A percentile compares a stretch with the other conserved stretches of the same genome.
phyloP scores from a whole-genome alignment of 2,329 filamentous ascomycete species.

The Hypocreales sp. region DNA sequence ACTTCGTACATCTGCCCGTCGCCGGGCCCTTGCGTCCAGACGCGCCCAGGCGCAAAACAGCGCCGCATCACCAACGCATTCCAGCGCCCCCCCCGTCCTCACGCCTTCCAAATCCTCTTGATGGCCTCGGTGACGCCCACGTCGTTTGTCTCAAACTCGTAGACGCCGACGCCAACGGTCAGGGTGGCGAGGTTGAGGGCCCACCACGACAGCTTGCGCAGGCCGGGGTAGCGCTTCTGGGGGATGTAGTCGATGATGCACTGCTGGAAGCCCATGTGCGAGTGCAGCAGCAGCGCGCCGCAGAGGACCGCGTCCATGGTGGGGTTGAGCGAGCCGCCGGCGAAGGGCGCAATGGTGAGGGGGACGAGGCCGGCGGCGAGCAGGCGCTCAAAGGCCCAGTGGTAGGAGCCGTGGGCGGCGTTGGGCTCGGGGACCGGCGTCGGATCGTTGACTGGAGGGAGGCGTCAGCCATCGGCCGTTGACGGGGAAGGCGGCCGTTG shows the following conservation, averaged over 20 bases:
- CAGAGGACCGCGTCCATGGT: constrained; percentile 75
- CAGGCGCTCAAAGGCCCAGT: constrained; percentile 92
- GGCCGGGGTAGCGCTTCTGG: constrained; percentile 47
- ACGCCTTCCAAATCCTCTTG: constrained; percentile 81
- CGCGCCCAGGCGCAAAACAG: no score
- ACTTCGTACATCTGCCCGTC: no score
- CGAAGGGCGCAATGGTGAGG: constrained; percentile 80
- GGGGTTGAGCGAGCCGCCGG: constrained; percentile 81
- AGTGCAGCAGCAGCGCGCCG: constrained; percentile 73
- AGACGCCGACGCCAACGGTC: constrained; percentile 72
- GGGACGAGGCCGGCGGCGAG: constrained; percentile 72
- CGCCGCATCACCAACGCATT: no score
- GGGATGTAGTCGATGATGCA: constrained; percentile 89
- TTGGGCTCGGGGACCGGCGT: constrained; percentile 55
- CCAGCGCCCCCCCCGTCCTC: constrained; percentile 1
- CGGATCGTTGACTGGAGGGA: constrained; percentile 66
- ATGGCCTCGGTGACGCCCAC: constrained; percentile 85
- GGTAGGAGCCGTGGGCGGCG: constrained; percentile 83
- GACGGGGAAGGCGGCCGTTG: no score
- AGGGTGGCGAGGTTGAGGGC: constrained; percentile 63
- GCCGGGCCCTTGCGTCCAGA: no score
- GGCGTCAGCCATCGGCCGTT: constrained; percentile 1
- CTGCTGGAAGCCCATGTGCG: constrained; percentile 88
- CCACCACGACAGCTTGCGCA: constrained; percentile 58
- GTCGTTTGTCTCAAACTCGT: constrained; percentile 98